Evolutionary conservation across 2,329 filamentous ascomycete species (phyloP).

Genomic region (Cordyceps farinosa): DNA sequence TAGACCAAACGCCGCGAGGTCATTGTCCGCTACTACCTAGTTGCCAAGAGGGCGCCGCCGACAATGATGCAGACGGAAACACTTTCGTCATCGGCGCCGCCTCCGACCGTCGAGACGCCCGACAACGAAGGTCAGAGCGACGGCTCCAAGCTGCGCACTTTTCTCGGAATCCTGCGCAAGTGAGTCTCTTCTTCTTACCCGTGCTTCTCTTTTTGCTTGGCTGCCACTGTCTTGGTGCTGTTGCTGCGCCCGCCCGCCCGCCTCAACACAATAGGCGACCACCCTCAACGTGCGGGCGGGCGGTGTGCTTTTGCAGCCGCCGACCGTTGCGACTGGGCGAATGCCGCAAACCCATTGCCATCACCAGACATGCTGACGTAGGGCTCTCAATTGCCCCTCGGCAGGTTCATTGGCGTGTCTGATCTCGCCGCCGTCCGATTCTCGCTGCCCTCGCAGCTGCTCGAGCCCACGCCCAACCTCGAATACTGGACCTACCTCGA

Average conservation of each 20-base stretch:
- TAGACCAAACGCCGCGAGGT: not conserved
- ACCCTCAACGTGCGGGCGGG: constrained; percentile 20
- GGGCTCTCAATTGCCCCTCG: constrained; percentile 15
- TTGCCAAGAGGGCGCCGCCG: not conserved
- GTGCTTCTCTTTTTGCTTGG: not conserved
- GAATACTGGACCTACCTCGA: constrained; percentile 99
- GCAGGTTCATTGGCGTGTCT: constrained; percentile 89
- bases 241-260: constrained; percentile 13
- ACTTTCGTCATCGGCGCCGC: constrained; percentile 38
- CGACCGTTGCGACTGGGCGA: not conserved
- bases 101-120: constrained; percentile 30
- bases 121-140: constrained; percentile 61
- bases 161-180: constrained; percentile 84
- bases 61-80: constrained; percentile 22
- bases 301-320: constrained; percentile 18
- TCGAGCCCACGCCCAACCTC: constrained; percentile 94
- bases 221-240: not conserved
- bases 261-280: constrained; percentile 14
- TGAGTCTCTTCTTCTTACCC: constrained; percentile 43
- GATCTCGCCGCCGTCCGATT: constrained; percentile 96
- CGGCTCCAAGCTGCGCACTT: constrained; percentile 82
- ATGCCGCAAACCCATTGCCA: not conserved
- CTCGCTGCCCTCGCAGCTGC: constrained; percentile 88
- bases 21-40: not conserved
- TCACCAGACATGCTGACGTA: constrained; percentile 26